phyloP scores from a whole-genome alignment of 78 protist species.

The Protostelium mycophagum region DNA sequence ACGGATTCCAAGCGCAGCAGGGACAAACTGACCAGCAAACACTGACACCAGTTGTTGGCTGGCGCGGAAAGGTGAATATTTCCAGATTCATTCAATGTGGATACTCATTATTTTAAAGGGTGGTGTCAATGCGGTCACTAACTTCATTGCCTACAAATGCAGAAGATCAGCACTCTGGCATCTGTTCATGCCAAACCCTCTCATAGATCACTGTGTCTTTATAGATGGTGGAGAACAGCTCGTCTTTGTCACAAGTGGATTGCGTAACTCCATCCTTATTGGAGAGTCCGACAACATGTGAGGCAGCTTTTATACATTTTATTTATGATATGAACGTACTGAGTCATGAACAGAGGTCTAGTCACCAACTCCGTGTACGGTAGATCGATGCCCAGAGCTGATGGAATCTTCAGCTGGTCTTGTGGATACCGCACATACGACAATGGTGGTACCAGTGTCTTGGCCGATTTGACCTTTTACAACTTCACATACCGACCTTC shows the following conservation, averaged over 20 bases:
- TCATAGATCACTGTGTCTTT: background rate
- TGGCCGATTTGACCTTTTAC: background rate
- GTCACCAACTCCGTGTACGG: too few relatives aligned
- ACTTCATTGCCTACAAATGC: background rate
- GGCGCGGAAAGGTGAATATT: too few relatives aligned
- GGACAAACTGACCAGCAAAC: background rate
- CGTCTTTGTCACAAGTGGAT: background rate
- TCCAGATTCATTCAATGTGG: too few relatives aligned
- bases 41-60: background rate
- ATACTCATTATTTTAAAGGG: too few relatives aligned
- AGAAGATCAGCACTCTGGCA: background rate
- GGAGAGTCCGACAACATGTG: background rate
- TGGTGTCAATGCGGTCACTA: background rate
- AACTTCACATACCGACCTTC: background rate
- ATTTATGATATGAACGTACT: too few relatives aligned
- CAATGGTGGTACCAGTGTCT: background rate
- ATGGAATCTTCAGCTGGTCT: background rate
- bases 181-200: background rate
- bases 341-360: too few relatives aligned
- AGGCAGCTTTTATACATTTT: too few relatives aligned
- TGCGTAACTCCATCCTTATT: background rate
- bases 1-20: background rate
- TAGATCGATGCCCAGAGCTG: background rate
- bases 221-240: background rate
- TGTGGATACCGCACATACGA: background rate